Base-by-base conservation (phyloP, 148 eudicot species). In the Suaeda aralocaspica region DNA sequence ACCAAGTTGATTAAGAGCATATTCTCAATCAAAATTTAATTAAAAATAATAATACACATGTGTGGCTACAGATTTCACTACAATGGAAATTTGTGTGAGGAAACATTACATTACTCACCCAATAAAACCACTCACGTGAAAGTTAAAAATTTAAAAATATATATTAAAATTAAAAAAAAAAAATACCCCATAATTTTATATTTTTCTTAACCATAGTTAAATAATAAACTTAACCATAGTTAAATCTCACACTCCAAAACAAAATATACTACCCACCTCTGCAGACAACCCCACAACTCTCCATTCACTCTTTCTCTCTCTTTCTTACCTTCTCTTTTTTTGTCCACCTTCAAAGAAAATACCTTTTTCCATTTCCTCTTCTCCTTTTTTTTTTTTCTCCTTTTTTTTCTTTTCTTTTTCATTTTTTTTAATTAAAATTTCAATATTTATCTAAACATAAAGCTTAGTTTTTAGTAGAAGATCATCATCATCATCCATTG, bases 401-500 rank as follows among this genome's bases (percentile, higher is more conserved):
- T 18, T 66, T 18, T 26, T 2, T 25, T 24, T 39, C 39, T 9
- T 13, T 11, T 68, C 15, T 55, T 14, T 41, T 15, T 28, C 15
- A 29, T 10, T 68, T 24, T 22, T 14, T 24, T n/a, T n/a, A n/a
- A n/a, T n/a, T n/a, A n/a, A n/a, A n/a, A n/a, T n/a, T n/a, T n/a
- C n/a, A n/a, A n/a, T n/a, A n/a, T n/a, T n/a, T n/a, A n/a, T 18
- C 15, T 4, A 50, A 33, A 21, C 4, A 6, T 66, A 14, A 19
- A 59, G 6, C 55, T 45, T 41, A 15, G 10, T 15, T 65, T 28
- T 50, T 25, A 15, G 26, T 49, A 9, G 24, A 63, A 46, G n/a
- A n/a, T n/a, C n/a, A n/a, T n/a, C n/a, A n/a, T n/a, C n/a, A 67
- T 67, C 71, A 21, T 67, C 26, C 57, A 49, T 67, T 59, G 30